Conservation (phyloP, 495 filamentous ascomycete genomes). For the Penicillium turbatum region DNA sequence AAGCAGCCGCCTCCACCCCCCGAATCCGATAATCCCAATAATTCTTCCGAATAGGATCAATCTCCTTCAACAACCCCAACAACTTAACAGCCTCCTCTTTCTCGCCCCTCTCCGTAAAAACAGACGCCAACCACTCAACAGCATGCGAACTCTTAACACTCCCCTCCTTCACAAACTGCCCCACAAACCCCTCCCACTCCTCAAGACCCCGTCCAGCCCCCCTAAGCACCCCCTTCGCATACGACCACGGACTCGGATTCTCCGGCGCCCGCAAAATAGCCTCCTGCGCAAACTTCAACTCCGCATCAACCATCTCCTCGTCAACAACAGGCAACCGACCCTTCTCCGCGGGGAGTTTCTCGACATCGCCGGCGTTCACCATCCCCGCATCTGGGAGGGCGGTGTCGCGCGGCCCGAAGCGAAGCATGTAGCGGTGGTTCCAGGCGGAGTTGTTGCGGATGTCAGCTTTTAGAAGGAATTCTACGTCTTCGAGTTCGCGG, state of each 20-base stretch:
- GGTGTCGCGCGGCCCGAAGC: conserved; percentile 59
- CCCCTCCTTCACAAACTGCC: conserved; percentile 54
- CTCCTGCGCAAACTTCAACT: conserved; percentile 65
- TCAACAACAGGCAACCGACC: conserved; percentile 45
- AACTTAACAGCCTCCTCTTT: conserved; percentile 47
- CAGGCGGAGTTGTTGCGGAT: conserved; percentile 94
- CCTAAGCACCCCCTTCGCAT: conserved; percentile 70
- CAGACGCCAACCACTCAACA: conserved; percentile 83
- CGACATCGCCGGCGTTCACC: conserved; percentile 33
- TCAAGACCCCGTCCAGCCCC: conserved; percentile 55
- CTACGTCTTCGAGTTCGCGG: conserved; percentile 65
- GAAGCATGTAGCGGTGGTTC: conserved; percentile 91
- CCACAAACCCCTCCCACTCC: conserved; percentile 60
- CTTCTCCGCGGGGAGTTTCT: conserved; percentile 40
- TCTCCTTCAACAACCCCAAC: conserved; percentile 68
- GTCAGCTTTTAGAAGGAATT: conserved; percentile 66
- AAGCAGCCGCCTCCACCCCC: conserved; percentile 29
- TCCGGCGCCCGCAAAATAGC: conserved; percentile 78
- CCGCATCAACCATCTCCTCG: conserved; percentile 62
- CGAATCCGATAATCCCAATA: conserved; percentile 84
- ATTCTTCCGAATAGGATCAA: conserved; percentile 82
- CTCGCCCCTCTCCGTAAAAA: conserved; percentile 60
- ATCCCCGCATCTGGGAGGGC: conserved; percentile 41
- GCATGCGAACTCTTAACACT: conserved; percentile 73
- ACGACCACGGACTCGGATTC: conserved; percentile 92